Percentiles rank a stretch among this genome's conserved stretches.
These are phyloP conservation scores for Ceratobasidium sp. DNA, from an alignment of 1,284 basidiomycete species.

Conservation along the genomic window DNA sequence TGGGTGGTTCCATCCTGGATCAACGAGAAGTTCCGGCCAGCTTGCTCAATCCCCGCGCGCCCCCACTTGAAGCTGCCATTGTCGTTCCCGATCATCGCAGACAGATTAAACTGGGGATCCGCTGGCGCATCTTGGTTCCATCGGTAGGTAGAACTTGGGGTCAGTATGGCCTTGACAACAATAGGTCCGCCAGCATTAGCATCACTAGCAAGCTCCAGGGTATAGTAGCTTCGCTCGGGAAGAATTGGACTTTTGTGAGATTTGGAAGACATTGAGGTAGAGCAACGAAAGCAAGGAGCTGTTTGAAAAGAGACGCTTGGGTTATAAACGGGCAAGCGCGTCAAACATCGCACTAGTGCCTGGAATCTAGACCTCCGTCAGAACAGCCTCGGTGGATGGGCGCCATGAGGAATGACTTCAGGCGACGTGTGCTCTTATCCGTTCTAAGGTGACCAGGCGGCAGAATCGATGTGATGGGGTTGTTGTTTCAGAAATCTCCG, in stretches of 20 bases:
- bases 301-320: no score
- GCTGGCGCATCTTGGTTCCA: no score
- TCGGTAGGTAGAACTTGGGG: background rate
- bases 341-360: no score
- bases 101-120: constrained; percentile 13
- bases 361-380: no score
- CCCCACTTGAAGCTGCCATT: constrained; percentile 17
- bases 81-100: constrained; percentile 18
- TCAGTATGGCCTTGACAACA: background rate
- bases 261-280: constrained; percentile 14
- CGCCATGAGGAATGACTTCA: no score
- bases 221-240: constrained; percentile 23
- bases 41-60: background rate
- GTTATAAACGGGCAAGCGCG: no score
- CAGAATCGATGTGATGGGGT: no score
- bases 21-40: background rate
- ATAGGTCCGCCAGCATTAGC: background rate
- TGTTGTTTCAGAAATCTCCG: no score
- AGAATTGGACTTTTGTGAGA: background rate
- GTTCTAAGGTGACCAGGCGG: no score
- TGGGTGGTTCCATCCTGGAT: background rate
- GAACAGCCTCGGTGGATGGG: no score
- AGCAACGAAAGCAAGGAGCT: no score
- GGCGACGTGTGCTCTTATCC: no score
- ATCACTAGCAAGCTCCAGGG: background rate